Evolutionary conservation across 495 filamentous ascomycete species (phyloP).

Genomic region (Pseudotulostoma volvatum): DNA sequence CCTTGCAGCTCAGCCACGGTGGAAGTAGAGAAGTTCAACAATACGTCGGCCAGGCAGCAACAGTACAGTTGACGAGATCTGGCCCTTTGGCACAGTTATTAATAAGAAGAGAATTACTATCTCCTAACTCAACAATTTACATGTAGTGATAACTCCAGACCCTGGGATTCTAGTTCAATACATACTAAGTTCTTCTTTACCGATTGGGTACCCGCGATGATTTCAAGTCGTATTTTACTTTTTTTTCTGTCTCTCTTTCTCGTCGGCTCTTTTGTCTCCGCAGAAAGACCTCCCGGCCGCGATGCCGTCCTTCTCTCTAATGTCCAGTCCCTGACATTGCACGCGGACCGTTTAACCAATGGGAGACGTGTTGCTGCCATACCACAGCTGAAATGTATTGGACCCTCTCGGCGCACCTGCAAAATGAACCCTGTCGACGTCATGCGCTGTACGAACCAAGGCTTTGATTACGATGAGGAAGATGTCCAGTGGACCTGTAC

Average conservation of each 20-base stretch:
- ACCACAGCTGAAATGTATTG: conserved; percentile 71
- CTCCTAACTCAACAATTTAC: too few species aligned
- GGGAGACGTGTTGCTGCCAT: conserved; percentile 62
- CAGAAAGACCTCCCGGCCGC: conserved; percentile 29
- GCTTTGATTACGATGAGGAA: conserved; percentile 47
- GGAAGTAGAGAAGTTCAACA: too few species aligned
- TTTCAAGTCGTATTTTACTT: conserved; percentile 16
- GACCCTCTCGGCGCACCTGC: conserved; percentile 39
- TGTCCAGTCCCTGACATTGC: conserved; percentile 65
- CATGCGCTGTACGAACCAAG: conserved; percentile 80
- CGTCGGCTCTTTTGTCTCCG: conserved; percentile 10
- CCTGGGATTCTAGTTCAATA: too few species aligned
- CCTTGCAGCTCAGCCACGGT: too few species aligned
- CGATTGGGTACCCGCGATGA: neutral
- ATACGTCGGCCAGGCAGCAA: neutral
- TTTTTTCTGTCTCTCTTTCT: conserved; percentile 19
- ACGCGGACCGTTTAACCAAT: conserved; percentile 42
- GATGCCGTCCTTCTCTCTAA: conserved; percentile 56
- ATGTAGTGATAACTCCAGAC: too few species aligned
- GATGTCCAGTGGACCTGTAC: conserved; percentile 83
- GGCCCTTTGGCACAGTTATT: neutral
- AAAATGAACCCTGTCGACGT: conserved; percentile 54
- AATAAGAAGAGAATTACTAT: neutral
- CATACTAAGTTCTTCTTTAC: too few species aligned
- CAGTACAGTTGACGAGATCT: too few species aligned